Evolutionary conservation across 1,139 yeast genomes (phyloP), one percentile per base, ranked within the genome.

Genomic region (Zygosaccharomyces sapae): DNA sequence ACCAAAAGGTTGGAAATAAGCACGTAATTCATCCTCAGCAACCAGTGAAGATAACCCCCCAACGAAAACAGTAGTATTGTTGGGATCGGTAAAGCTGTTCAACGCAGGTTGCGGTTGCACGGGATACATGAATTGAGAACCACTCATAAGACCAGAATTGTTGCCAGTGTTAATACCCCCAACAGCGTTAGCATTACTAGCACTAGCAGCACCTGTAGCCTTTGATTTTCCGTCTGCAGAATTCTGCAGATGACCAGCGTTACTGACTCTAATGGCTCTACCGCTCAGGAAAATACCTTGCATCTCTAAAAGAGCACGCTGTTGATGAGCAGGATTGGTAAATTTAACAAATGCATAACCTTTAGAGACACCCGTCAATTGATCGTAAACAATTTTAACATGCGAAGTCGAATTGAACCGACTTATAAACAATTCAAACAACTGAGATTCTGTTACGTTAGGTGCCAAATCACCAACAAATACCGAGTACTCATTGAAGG

Each of bases 381-480:
- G 87, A 62, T 84, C 90, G n/a, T 85, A 77, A 81, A 84, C 83
- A 19, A 84, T 84, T 52, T 86, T 72, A 4, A 81, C 89, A 25
- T 85, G 79, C 48, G 78, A 75, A 43, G 83, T 81, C 3, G 87
- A 79, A 29, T 77, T 73, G 64, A 79, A 84, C 51, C 75, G 73
- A 35, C 77, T 73, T 56, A 81, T 85, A 63, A 84, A 84, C 44
- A 83, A 74, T 39, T 85, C 83, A 45, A 81, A 70, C 49, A 84
- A 66, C 57, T 80, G 83, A 16, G 84, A 83, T 58, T 84, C 90
- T 3, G 85, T 82, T 16, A 86, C 82, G 18, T 80, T 77, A 16
- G 86, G 87, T 1, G 87, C 80, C 53, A 84, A 69, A 64, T 84
- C 90, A 37, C 92, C 92, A n/a, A 84, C 90, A 69, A 84, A 84